These are phyloP conservation scores for Arabis hirsuta DNA, from an alignment of 345 rosid species.

Conservation along the genomic window DNA sequence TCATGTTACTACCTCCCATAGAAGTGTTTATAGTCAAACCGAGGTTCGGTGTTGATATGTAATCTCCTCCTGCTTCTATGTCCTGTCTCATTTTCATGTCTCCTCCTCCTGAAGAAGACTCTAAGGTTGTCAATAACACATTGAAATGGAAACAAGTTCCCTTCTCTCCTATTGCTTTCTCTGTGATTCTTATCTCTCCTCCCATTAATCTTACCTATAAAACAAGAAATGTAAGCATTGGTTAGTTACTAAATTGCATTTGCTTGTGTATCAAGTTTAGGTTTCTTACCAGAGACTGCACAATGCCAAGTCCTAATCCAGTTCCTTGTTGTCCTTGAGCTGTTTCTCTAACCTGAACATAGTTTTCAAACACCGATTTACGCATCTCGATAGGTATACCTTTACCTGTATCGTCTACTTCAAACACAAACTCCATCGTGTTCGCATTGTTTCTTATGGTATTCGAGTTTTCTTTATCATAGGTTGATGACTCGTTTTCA, in stretches of 20 bases:
- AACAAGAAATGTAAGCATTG: not conserved
- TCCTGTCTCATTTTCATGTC: slow-evolving; percentile 35
- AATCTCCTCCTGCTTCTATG: slow-evolving; percentile 39
- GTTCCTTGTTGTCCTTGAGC: slow-evolving; percentile 67
- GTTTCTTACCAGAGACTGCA: slow-evolving; percentile 74
- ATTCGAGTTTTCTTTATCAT: slow-evolving; percentile 20
- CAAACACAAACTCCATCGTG: slow-evolving; percentile 62
- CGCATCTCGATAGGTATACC: slow-evolving; percentile 76
- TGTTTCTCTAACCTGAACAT: slow-evolving; percentile 79
- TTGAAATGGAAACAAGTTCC: slow-evolving; percentile 89
- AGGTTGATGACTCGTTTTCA: slow-evolving; percentile 28
- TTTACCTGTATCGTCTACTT: slow-evolving; percentile 83
- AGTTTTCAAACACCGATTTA: slow-evolving; percentile 72
- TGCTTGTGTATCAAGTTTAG: not conserved
- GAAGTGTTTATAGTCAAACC: slow-evolving; percentile 43
- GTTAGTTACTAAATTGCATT: not conserved
- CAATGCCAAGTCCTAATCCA: slow-evolving; percentile 89
- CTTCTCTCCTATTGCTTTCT: slow-evolving; percentile 58
- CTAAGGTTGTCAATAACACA: slow-evolving; percentile 46
- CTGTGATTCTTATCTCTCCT: slow-evolving; percentile 73
- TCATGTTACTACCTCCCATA: slow-evolving; percentile 37
- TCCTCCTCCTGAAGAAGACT: slow-evolving; percentile 12
- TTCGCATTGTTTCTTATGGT: slow-evolving; percentile 36
- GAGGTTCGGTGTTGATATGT: slow-evolving; percentile 20
- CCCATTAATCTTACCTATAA: slow-evolving; percentile 79